phyloP scores from a whole-genome alignment of 1,139 yeast species.

The Blastobotrys indianensis region DNA sequence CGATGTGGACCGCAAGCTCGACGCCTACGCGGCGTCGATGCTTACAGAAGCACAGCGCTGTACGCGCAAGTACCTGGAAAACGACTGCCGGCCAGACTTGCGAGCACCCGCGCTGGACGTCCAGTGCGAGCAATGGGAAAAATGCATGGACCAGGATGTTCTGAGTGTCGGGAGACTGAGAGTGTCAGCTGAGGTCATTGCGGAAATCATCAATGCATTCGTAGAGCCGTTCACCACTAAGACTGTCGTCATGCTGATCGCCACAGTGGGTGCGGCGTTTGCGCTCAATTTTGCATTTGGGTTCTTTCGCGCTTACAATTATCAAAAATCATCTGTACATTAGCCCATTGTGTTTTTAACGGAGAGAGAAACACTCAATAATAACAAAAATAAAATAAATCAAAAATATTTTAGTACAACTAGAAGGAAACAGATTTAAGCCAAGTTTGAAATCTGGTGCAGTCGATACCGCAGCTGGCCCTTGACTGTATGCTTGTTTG shows the following conservation, averaged over 20 bases:
- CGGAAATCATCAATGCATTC: conserved; percentile 74
- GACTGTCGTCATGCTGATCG: conserved; percentile 4
- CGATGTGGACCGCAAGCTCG: conserved; percentile 68
- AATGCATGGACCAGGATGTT: conserved; percentile 85
- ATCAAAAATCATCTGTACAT: not conserved
- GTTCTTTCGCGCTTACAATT: conserved; percentile 27
- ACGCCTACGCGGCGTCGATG: conserved; percentile 52
- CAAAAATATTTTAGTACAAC: not conserved
- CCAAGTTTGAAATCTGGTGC: conserved; percentile 10
- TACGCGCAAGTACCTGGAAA: conserved; percentile 60
- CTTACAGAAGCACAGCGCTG: conserved; percentile 66
- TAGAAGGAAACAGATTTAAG: conserved; percentile 4
- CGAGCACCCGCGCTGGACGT: conserved; percentile 66
- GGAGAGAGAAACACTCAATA: not conserved
- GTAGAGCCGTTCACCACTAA: conserved; percentile 49
- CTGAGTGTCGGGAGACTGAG: conserved; percentile 64
- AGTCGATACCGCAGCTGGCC: conserved; percentile 13
- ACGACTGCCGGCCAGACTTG: conserved; percentile 54
- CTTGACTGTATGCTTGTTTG: conserved; percentile 2
- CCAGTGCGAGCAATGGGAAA: conserved; percentile 67
- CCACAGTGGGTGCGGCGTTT: conserved; percentile 24
- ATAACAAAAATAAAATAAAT: conserved; percentile 1
- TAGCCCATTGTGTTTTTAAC: not conserved
- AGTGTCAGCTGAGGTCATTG: conserved; percentile 75
- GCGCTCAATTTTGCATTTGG: conserved; percentile 42